Conservation (phyloP, 148 eudicot species). For the Oxyria digyna region DNA sequence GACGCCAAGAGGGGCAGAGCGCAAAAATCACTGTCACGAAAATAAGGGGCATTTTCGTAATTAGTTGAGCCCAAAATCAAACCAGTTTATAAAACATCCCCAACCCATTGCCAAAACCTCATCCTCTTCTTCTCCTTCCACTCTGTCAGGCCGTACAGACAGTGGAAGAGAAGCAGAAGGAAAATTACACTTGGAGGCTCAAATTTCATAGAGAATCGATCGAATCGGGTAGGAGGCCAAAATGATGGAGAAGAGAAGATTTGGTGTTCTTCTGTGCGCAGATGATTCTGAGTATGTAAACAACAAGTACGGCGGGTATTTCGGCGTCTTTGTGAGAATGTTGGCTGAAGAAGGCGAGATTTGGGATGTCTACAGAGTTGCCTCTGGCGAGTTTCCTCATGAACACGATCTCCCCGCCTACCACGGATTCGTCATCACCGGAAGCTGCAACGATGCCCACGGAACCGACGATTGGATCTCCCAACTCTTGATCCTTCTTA, state of each 20-base stretch:
- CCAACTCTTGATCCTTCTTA: conserved; percentile 37
- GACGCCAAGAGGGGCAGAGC: no score
- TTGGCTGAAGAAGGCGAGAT: conserved; percentile 69
- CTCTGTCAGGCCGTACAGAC: neutral
- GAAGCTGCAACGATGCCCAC: conserved; percentile 87
- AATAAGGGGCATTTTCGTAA: no score
- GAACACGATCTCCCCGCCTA: conserved; percentile 36
- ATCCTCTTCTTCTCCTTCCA: neutral
- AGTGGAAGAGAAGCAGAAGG: neutral
- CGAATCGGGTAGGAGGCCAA: neutral
- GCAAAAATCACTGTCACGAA: no score
- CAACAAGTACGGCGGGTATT: conserved; percentile 76
- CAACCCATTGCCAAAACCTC: neutral
- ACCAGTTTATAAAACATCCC: no score
- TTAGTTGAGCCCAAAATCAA: no score
- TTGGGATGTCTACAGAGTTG: conserved; percentile 56
- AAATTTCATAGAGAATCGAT: neutral
- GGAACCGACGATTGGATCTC: conserved; percentile 65
- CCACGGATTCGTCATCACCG: conserved; percentile 85
- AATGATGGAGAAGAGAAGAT: conserved; percentile 22
- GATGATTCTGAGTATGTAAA: conserved; percentile 79
- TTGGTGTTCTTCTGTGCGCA: conserved; percentile 61
- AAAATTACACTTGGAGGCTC: neutral
- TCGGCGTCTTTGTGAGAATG: conserved; percentile 63
- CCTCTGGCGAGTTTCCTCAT: conserved; percentile 47